Base-by-base conservation (phyloP, 345 rosid species). In the Odontarrhena argentea region DNA sequence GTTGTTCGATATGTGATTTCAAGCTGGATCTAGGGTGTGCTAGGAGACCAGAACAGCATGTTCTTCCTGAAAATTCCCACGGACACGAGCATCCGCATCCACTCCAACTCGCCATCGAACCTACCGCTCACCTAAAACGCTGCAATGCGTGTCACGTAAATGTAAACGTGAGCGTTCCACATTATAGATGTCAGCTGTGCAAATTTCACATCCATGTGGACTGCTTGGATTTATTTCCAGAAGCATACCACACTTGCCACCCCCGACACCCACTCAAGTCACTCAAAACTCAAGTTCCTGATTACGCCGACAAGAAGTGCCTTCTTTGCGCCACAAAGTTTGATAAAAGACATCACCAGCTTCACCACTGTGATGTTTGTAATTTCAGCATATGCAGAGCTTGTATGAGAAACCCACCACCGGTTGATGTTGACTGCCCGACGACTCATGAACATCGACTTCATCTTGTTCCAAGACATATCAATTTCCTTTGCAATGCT, bases 321-420 rank as follows among this genome's bases (percentile, higher is more conserved):
- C 25, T 52, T 34, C 36, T 52, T 32, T 70, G 68, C 40, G 40
- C 2, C 2, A 0, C 1, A 2, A 6, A 0, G 7, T 50, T 60
- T 7, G 3, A 12, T 45, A 0, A 0, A 3, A 1, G 0, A 0
- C 8, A 3, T 3, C 4, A 8, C 40, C 28, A 1, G 3, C 7
- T 12, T 40, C 36, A 51, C 52, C 55, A 70, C 8, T 70, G 68
- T 26, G 55, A 14, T 15, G 14, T 63, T 47, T 68, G 65, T 30
- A 58, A 68, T 2, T 26, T 58, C 42, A 47, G 13, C 50, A 68
- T 68, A 10, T 49, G 65, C 46, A 11, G 24, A 7, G 3, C 0
- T 0, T 68, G 73, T n/a, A 18, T 28, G 42, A 18, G 0, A 28
- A 12, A 58, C 10, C 58, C 57, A 26, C 59, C 65, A 13, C 65